Conservation (phyloP, 2,329 filamentous ascomycete species). For the Myotisia sp. region DNA sequence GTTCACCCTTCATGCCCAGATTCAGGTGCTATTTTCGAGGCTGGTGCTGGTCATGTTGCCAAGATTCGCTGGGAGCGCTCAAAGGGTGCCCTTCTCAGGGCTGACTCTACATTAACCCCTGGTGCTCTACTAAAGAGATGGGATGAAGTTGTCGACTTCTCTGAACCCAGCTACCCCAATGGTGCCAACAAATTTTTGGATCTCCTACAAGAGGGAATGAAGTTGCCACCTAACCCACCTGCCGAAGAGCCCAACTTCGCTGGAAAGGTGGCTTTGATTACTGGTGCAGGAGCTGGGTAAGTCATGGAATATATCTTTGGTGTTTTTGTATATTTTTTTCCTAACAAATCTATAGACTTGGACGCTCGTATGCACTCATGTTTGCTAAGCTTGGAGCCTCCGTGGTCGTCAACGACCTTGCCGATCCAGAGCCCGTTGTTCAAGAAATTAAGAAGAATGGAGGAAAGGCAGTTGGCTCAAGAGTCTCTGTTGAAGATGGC, state of each 20-base stretch:
- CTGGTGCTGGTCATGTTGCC: conserved; percentile 78
- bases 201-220: conserved; percentile 69
- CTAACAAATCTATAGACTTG: conserved; percentile 46
- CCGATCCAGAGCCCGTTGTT: conserved; percentile 79
- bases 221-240: conserved; percentile 56
- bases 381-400: conserved; percentile 74
- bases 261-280: conserved; percentile 74
- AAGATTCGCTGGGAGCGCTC: conserved; percentile 94
- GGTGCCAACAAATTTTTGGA: conserved; percentile 80
- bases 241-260: conserved; percentile 67
- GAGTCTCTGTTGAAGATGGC: conserved; percentile 85
- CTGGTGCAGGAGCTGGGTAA: conserved; percentile 68
- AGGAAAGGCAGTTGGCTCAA: conserved; percentile 81
- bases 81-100: conserved; percentile 74
- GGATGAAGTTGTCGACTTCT: conserved; percentile 77
- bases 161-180: conserved; percentile 63
- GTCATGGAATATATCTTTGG: conserved; percentile 18
- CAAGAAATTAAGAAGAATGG: conserved; percentile 82
- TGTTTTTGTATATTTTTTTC: neutral
- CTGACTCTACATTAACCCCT: conserved; percentile 75
- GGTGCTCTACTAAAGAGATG: conserved; percentile 80
- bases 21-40: conserved; percentile 83
- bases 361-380: conserved; percentile 75
- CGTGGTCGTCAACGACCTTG: conserved; percentile 90
- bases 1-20: conserved; percentile 71